A percentile compares a stretch with the other conserved stretches of the same genome.
Evolutionary conservation across 345 rosid species (phyloP).

Genomic region (Luvunga scandens): DNA sequence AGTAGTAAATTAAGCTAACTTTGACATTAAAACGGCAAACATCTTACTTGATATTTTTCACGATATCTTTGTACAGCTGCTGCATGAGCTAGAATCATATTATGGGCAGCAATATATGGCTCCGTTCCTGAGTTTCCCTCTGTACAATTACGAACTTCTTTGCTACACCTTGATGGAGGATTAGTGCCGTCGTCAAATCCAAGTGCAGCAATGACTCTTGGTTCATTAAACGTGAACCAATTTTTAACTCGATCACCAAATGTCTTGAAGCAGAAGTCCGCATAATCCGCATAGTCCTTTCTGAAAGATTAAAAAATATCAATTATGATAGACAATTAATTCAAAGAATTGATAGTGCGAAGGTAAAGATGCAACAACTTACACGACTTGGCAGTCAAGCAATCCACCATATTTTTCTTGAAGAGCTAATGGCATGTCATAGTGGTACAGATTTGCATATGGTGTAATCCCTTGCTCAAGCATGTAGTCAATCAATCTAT

Average conservation of each 20-base stretch:
- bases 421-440: conserved; percentile 55
- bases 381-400: conserved; percentile 36
- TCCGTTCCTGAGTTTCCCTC: conserved; percentile 56
- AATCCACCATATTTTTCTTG: conserved; percentile 41
- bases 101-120: conserved; percentile 59
- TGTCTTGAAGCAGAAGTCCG: conserved; percentile 62
- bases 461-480: conserved; percentile 52
- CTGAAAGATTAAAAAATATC: conserved; percentile 22
- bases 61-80: conserved; percentile 56
- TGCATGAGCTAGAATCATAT: conserved; percentile 61
- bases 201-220: conserved; percentile 53
- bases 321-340: neutral
- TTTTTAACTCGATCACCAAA: conserved; percentile 67
- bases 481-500: conserved; percentile 24
- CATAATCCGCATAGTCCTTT: conserved; percentile 54
- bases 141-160: conserved; percentile 49
- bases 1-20: neutral
- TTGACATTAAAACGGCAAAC: neutral
- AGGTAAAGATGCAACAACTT: conserved; percentile 5
- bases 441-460: conserved; percentile 53
- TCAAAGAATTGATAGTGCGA: too few species aligned
- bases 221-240: conserved; percentile 72
- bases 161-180: conserved; percentile 62
- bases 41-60: conserved; percentile 39
- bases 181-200: conserved; percentile 51